Evolutionary conservation across 106 monocot genomes (phyloP).

Genomic region (Apostasia shenzhenica): DNA sequence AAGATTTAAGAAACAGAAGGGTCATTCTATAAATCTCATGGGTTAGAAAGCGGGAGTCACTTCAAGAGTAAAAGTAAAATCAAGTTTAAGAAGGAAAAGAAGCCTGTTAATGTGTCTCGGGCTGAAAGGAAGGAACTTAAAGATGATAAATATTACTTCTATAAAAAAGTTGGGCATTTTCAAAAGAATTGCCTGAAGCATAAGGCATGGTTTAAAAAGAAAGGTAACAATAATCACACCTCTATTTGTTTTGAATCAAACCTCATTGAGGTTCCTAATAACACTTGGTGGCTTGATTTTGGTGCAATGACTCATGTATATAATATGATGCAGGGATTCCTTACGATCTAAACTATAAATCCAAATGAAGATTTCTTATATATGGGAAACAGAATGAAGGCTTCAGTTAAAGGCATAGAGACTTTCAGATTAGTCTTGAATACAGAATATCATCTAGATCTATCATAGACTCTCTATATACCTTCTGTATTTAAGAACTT

Average conservation of each 20-base stretch:
- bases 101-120: neutral
- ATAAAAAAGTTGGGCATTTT: neutral
- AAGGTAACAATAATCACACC: constrained; percentile 9
- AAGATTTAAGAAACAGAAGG: neutral
- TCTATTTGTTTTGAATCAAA: constrained; percentile 15
- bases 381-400: neutral
- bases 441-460: neutral
- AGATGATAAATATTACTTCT: constrained; percentile 2
- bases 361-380: constrained; percentile 9
- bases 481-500: neutral
- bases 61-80: neutral
- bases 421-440: constrained; percentile 12
- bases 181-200: constrained; percentile 6
- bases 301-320: constrained; percentile 12
- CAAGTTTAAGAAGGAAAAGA: neutral
- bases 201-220: constrained; percentile 15
- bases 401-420: constrained; percentile 2
- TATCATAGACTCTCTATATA: constrained; percentile 3
- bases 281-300: constrained; percentile 15
- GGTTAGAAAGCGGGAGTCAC: neutral
- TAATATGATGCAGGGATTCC: constrained; percentile 16
- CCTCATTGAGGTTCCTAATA: constrained; percentile 13
- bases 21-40: neutral
- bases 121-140: constrained; percentile 7
- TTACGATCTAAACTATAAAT: constrained; percentile 11